Conservation (phyloP, 139 green algal genomes). For the Picochlorum sp. region DNA sequence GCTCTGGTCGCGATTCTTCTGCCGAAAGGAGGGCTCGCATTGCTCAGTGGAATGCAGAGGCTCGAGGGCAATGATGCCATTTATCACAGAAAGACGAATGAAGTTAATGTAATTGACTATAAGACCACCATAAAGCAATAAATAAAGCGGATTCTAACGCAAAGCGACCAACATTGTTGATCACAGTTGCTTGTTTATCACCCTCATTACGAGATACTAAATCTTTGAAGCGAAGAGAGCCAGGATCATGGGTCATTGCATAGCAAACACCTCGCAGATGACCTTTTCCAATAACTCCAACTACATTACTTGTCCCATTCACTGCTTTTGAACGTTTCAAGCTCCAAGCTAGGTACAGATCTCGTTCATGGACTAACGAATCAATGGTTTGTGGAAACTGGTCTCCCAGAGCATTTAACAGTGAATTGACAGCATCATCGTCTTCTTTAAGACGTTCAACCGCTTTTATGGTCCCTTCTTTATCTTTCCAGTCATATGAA, state of each 20-base stretch:
- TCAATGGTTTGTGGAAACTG: neutral
- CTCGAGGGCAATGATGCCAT: neutral
- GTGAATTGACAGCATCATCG: conserved; percentile 31
- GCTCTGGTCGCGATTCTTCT: conserved; percentile 19
- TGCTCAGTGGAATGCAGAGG: conserved; percentile 50
- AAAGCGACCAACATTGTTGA: neutral
- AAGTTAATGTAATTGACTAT: neutral
- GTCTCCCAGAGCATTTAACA: conserved; percentile 6
- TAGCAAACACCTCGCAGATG: conserved; percentile 52
- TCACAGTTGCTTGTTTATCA: neutral
- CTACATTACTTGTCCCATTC: conserved; percentile 39
- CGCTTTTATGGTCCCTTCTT: neutral
- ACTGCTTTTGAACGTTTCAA: conserved; percentile 65
- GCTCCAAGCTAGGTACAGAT: conserved; percentile 65
- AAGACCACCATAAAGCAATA: neutral
- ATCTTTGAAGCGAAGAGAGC: conserved; percentile 4
- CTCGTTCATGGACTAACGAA: conserved; percentile 50
- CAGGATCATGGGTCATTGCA: conserved; percentile 22
- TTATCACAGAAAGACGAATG: no score
- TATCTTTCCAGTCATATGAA: neutral
- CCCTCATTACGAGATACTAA: neutral
- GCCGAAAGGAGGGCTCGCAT: conserved; percentile 66
- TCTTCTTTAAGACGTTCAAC: conserved; percentile 4
- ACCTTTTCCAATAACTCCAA: conserved; percentile 64
- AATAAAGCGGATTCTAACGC: neutral